Percentiles rank a stretch among this genome's conserved stretches.
Evolutionary conservation across 2,329 filamentous ascomycete species (phyloP).

Genomic region (Paracorniculantispora psalliotae): DNA sequence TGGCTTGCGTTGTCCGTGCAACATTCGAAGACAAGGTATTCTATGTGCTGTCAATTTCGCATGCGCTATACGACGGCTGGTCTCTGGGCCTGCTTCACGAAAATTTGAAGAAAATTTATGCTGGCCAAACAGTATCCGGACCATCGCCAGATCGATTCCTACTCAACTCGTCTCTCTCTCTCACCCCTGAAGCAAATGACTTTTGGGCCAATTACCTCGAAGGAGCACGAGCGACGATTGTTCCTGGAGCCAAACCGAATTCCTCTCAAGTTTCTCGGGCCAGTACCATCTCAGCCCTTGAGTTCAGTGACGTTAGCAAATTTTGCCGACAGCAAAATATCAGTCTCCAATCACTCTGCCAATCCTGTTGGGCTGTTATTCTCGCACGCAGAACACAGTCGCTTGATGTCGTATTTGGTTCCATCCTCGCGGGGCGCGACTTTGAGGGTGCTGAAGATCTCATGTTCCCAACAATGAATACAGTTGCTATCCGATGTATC

Average conservation of each 20-base stretch:
- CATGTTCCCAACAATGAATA: conserved; percentile 91
- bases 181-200: conserved; percentile 21
- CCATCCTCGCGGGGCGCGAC: conserved; percentile 81
- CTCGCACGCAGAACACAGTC: conserved; percentile 58
- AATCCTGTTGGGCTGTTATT: conserved; percentile 70
- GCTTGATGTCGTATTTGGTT: conserved; percentile 76
- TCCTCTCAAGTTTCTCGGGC: background rate
- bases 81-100: conserved; percentile 70
- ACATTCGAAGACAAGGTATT: conserved; percentile 31
- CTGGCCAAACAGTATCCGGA: conserved; percentile 35
- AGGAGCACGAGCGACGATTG: conserved; percentile 36
- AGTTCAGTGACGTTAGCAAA: conserved; percentile 24
- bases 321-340: conserved; percentile 64
- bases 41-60: conserved; percentile 67
- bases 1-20: conserved; percentile 48
- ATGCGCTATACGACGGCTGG: conserved; percentile 87
- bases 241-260: conserved; percentile 16
- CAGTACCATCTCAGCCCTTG: conserved; percentile 17
- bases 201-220: conserved; percentile 73
- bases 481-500: conserved; percentile 67
- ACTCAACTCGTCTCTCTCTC: conserved; percentile 17
- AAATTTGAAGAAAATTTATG: conserved; percentile 64
- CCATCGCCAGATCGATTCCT: conserved; percentile 51
- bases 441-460: conserved; percentile 61
- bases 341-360: conserved; percentile 71